Evolutionary conservation across 768 basidiomycete genomes (phyloP), one percentile per base, ranked within the genome.

Genomic region (Auricularia heimuer): DNA sequence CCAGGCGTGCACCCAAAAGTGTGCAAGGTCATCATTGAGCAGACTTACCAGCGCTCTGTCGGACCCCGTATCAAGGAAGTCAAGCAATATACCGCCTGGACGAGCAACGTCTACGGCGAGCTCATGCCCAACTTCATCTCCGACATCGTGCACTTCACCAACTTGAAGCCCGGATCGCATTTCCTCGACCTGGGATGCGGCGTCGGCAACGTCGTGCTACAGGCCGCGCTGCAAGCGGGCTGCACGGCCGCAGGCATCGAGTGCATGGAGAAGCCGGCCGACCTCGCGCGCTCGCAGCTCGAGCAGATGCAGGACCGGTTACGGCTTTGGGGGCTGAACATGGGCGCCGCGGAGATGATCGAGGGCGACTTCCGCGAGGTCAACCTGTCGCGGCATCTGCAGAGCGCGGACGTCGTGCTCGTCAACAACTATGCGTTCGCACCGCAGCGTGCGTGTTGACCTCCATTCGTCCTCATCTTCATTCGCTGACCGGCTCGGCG

Each of bases 31-130:
- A 83, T 96, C 61, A 80, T 90, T 63, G 93, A 94, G 54, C 94
- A 98, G 78, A 90, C 88, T 44, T 98, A 99, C 71, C 93, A 98
- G 71, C 85, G 97, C 34, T 85, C 86, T 18, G 94, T 98, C 1
- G 95, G 95, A 4, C 97, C 97, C 0, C 85, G 90, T 70, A 85
- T 94, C n/a, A 83, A 85, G 63, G 83, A 81, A 65, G 81, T 98
- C 63, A 87, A 83, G 71, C 84, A 87, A 69, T 95, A 98, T 73
- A 83, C 85, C 70, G 85, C 91, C 36, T 87, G 95, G 78, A 86
- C 90, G 63, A 88, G 87, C 70, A 87, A 88, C 63, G 91, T 90
- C 34, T 98, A 94, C 71, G 96, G 90, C 66, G 95, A 97, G 72
- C 83, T 94, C 62, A 88, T 89, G 85, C 92, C 90, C 2, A 82